Percentiles rank a stretch among this genome's conserved stretches.
Evolutionary conservation across 2,329 filamentous ascomycete genomes (phyloP).

Genomic region (Aspergillus sp.): DNA sequence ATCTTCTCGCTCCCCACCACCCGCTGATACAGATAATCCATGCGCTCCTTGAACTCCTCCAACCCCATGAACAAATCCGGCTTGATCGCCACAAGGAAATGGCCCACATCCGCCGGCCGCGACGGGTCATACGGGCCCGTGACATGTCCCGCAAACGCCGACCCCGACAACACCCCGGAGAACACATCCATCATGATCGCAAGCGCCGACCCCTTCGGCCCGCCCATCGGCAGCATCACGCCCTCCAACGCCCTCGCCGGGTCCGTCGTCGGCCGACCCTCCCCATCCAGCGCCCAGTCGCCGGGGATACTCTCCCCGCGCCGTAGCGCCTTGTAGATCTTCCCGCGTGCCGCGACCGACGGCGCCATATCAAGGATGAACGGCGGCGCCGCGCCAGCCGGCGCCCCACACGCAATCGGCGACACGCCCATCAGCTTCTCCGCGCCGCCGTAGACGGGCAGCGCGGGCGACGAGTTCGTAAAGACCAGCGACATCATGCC

Average conservation of each 20-base stretch:
- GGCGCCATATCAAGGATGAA: conserved; percentile 56
- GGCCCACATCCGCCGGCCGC: conserved; percentile 67
- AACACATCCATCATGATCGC: conserved; percentile 89
- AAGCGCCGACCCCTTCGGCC: conserved; percentile 74
- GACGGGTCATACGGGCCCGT: conserved; percentile 73
- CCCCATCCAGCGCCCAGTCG: conserved; percentile 71
- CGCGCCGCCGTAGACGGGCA: conserved; percentile 68
- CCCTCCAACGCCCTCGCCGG: conserved; percentile 68
- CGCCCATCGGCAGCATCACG: conserved; percentile 83
- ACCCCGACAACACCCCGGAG: conserved; percentile 71
- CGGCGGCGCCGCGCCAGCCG: conserved; percentile 55
- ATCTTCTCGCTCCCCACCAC: conserved; percentile 53
- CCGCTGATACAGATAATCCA: conserved; percentile 58
- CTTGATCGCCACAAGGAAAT: conserved; percentile 69
- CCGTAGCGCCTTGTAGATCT: conserved; percentile 45
- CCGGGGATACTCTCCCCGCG: conserved; percentile 42
- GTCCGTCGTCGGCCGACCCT: conserved; percentile 69
- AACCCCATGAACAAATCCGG: conserved; percentile 71
- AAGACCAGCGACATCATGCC: conserved; percentile 69
- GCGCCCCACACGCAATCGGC: conserved; percentile 72
- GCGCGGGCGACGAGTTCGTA: conserved; percentile 68
- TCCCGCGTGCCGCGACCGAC: conserved; percentile 44
- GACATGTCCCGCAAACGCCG: conserved; percentile 74
- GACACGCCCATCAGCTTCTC: conserved; percentile 70
- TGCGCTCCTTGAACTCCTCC: conserved; percentile 63